phyloP scores from a whole-genome alignment of 306 rosid species.

The Begonia loranthoides region DNA sequence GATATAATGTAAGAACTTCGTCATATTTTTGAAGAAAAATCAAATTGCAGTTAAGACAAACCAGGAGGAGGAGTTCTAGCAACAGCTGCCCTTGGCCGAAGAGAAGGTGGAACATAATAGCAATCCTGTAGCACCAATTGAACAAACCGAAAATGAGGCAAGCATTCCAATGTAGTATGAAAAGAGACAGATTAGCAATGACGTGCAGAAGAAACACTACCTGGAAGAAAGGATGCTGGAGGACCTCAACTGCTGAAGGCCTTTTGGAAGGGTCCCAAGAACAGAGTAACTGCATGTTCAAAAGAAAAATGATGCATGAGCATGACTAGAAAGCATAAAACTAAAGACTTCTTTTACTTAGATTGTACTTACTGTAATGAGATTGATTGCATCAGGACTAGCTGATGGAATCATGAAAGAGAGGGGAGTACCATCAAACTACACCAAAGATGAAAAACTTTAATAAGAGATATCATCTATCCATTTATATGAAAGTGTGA shows the following conservation, averaged over 20 bases:
- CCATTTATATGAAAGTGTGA: too few relatives aligned
- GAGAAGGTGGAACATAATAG: slow-evolving; percentile 86
- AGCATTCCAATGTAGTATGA: too few relatives aligned
- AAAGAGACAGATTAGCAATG: too few relatives aligned
- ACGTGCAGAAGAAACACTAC: slow-evolving; percentile 13
- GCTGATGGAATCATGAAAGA: slow-evolving; percentile 60
- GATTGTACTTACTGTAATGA: slow-evolving; percentile 48
- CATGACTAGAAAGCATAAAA: background rate
- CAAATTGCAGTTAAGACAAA: background rate
- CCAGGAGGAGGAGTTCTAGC: slow-evolving; percentile 64
- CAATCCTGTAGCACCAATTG: slow-evolving; percentile 40
- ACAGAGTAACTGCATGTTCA: slow-evolving; percentile 57
- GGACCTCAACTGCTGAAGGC: slow-evolving; percentile 86
- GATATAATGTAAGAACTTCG: too few relatives aligned
- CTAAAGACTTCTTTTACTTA: background rate
- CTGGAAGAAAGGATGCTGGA: slow-evolving; percentile 98
- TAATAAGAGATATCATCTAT: too few relatives aligned
- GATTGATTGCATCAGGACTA: slow-evolving; percentile 61
- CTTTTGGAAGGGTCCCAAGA: slow-evolving; percentile 96
- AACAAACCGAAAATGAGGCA: too few relatives aligned
- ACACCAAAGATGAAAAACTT: slow-evolving; percentile 7
- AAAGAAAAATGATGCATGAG: background rate
- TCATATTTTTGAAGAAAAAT: background rate
- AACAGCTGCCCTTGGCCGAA: slow-evolving; percentile 49
- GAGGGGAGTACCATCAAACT: slow-evolving; percentile 67